Evolutionary conservation across 805 yeast species (phyloP), one percentile per base, ranked within the genome.

Genomic region (Starmerella asiatica): DNA sequence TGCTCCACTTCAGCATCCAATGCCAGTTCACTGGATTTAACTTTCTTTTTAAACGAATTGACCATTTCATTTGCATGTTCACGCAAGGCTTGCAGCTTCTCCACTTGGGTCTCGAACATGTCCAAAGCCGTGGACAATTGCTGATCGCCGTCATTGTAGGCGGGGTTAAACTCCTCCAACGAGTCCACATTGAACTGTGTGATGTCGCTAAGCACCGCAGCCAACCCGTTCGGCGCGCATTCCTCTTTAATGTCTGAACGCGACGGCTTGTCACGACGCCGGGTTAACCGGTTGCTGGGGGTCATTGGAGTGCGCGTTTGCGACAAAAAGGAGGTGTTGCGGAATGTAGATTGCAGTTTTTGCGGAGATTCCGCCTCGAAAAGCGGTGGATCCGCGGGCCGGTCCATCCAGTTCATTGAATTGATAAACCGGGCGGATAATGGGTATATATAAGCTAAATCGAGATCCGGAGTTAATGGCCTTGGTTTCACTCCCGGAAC

Each of bases 131-230:
- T 31, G 7, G 39, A 23, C 21, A 52, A 41, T 31, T 37, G 29
- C 15, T 42, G 37, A 23, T 53, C 56, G 19, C 51, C 30, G 9
- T 43, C 45, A 27, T 33, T 43, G 30, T 43, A 47, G 11, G 38
- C 33, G 5, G 86, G 86, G 51, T 75, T 74, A 20, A 60, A 51
- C n/a, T 64, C 47, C 1, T 75, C 53, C 39, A 75, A 64, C 2
- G 66, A 59, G 16, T 71, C 42, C 51, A 84, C 64, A 21, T 71
- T 50, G 5, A 72, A 46, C 44, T 79, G 63, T 48, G 76, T 79
- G 45, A 70, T 60, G 5, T 62, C 62, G 81, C 82, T 76, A 7
- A 79, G 59, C 0, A 68, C 38, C 14, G 30, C 23, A 29, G 26
- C 26, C 26, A 23, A 11, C 9, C 26, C 26, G 26, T 23, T 7